Base-by-base conservation (phyloP, 371 early-diverging fungal genomes). In the Mortierella sp. region DNA sequence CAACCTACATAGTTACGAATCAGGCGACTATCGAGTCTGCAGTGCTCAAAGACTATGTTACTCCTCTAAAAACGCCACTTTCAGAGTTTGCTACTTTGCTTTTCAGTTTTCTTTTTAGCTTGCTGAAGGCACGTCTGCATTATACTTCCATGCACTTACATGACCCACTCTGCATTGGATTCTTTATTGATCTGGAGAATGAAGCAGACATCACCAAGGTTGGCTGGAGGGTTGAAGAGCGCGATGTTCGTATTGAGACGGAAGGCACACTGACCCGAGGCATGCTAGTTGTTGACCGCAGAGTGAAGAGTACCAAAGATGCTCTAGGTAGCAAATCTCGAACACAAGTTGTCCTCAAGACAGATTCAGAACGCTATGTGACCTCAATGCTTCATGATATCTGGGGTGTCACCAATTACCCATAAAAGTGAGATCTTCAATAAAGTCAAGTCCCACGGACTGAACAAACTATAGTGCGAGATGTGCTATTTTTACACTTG, bases 171-270 rank as follows among this genome's bases (percentile, higher is more conserved):
- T 79, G 80, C 45, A 70, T 79, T 45, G 80, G 80, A 12, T 79
- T 74, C 61, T 74, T 79, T 34, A 64, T 79, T 1, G 80, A 79
- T 49, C 34, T 79, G 26, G 80, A 79, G 55, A 37, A 68, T 31
- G 80, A 79, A 61, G 56, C 45, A 28, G 74, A 79, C 23, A 37
- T 74, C 13, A 66, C 54, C 3, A 26, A 55, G 17, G 53, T 73
- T 13, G 77, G 69, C 2, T 83, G 76, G 76, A 32, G 61, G 3
- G 72, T 75, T 19, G 66, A 85, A 58, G 82, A 82, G 58, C 69
- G 78, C 15, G 87, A 89, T 49, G 55, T 86, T 34, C 85, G 82
- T 29, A 83, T 89, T 28, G 89, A 89, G 67, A 69, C 82, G 0
- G 74, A 76, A 28, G 89, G 87, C 5, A 49, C 53, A 1, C 83